phyloP scores from a whole-genome alignment of 805 yeast species.

The Ogataea haglerorum region DNA sequence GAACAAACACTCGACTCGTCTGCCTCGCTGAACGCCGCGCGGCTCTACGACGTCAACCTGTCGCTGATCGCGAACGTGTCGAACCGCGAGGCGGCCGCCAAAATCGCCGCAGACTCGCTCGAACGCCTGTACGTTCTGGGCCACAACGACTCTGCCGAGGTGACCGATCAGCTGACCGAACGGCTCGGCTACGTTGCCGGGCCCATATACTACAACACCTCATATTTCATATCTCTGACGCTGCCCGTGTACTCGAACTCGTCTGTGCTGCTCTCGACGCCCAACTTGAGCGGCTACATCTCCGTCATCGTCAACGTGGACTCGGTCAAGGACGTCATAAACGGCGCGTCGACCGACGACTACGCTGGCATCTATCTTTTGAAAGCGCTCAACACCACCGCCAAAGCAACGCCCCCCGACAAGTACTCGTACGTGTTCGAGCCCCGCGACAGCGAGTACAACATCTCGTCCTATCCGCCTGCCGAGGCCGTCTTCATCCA shows the following conservation, averaged over 20 bases:
- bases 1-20: slow-evolving; percentile 65
- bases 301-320: slow-evolving; percentile 54
- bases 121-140: slow-evolving; percentile 36
- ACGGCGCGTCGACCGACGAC: slow-evolving; percentile 41
- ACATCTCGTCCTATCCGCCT: slow-evolving; percentile 20
- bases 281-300: slow-evolving; percentile 66
- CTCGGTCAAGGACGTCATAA: slow-evolving; percentile 37
- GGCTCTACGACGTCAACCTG: slow-evolving; percentile 62
- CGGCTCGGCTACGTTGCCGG: slow-evolving; percentile 58
- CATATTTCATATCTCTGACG: slow-evolving; percentile 69
- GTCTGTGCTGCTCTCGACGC: slow-evolving; percentile 59
- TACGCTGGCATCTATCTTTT: slow-evolving; percentile 28
- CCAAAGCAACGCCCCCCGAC: slow-evolving; percentile 25
- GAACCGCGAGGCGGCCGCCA: slow-evolving; percentile 29
- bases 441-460: slow-evolving; percentile 6
- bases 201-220: slow-evolving; percentile 49
- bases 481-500: slow-evolving; percentile 21
- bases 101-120: slow-evolving; percentile 39
- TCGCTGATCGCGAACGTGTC: slow-evolving; percentile 43
- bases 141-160: slow-evolving; percentile 13
- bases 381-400: slow-evolving; percentile 20
- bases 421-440: slow-evolving; percentile 44
- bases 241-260: slow-evolving; percentile 70
- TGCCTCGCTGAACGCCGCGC: slow-evolving; percentile 58
- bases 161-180: slow-evolving; percentile 43